Base-by-base conservation (phyloP, 2,329 filamentous ascomycete species). In the Trichoderma hamatum region DNA sequence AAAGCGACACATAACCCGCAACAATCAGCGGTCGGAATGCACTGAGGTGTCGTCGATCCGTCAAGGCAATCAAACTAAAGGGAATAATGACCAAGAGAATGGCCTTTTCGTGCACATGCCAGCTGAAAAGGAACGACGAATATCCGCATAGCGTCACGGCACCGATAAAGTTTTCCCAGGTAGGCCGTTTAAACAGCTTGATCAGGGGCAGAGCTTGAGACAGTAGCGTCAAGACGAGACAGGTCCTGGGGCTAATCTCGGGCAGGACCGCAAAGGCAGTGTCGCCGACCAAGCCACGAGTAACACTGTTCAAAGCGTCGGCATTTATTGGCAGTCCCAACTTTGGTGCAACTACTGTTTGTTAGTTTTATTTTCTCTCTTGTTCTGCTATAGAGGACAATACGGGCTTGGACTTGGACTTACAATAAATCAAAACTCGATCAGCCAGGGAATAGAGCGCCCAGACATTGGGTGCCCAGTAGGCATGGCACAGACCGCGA, bases 61-160 rank as follows among this genome's bases (percentile, higher is more conserved):
- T 92, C 63, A 98, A 87, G 0, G 95, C 94, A 70, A 98, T 90
- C 71, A 99, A 86, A 74, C 92, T 96, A 83, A 98, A 98, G 0
- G 96, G 96, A 60, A 98, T 92, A 73, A 99, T 94, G 76, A 98
- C 91, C 24, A 98, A 87, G 26, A 99, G 86, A 69, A 99, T 92
- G 1, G 96, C 96, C 80, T 99, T 99, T 78, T 99, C 96, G 75
- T 99, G 96, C 10, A 99, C 96, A 77, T 99, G 96, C 94, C 95
- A 99, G 68, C 96, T 95, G 74, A 98, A 98, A 11, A 99, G 85
- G 82, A 99, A 99, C 0, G 95, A 97, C 0, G 95, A 92, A 77
- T 97, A 99, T 69, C 93, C 96, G 76, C 96, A 98, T 19, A 98
- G 88, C 0, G 95, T 97, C 55, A 97, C 87, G 0, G 93, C 91